phyloP scores from a whole-genome alignment of 345 rosid species.

The Linum tenue region DNA sequence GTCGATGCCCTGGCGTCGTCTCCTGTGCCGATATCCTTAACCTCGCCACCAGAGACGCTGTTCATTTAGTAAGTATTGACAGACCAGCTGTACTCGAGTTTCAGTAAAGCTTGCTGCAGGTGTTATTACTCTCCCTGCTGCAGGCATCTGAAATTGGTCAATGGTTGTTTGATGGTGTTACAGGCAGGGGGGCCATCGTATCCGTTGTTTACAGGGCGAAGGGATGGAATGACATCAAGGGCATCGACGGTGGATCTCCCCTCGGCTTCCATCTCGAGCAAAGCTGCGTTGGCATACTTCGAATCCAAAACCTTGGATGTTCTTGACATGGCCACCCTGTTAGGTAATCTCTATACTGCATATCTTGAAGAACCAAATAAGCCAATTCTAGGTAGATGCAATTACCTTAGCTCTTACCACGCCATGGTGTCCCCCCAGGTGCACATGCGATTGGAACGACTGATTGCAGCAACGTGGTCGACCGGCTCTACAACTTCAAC shows the following conservation, averaged over 20 bases:
- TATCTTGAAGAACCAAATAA: too few species aligned
- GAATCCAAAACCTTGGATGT: constrained; percentile 13
- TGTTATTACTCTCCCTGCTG: too few species aligned
- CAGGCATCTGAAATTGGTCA: too few species aligned
- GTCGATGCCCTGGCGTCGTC: constrained; percentile 59
- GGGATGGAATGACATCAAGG: constrained; percentile 13
- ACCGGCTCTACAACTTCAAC: constrained; percentile 24
- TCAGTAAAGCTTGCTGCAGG: too few species aligned
- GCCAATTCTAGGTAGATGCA: too few species aligned
- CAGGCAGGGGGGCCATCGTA: constrained; percentile 26
- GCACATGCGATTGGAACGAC: constrained; percentile 19
- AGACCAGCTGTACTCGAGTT: too few species aligned
- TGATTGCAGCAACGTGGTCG: constrained; percentile 14
- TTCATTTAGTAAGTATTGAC: constrained; percentile 33
- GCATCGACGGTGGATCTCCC: constrained; percentile 18
- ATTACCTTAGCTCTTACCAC: too few species aligned
- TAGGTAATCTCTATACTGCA: constrained; percentile 3
- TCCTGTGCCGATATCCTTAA: constrained; percentile 86
- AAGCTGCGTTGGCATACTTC: constrained; percentile 14
- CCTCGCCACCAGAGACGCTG: constrained; percentile 79
- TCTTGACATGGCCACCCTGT: constrained; percentile 16
- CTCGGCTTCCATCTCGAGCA: constrained; percentile 17
- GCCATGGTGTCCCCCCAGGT: constrained; percentile 3
- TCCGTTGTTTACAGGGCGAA: constrained; percentile 23
- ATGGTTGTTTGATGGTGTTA: too few species aligned